Percentiles rank a stretch among this genome's conserved stretches.
Conservation (phyloP, 306 rosid genomes). For the Fragaria nilgerrensis region DNA sequence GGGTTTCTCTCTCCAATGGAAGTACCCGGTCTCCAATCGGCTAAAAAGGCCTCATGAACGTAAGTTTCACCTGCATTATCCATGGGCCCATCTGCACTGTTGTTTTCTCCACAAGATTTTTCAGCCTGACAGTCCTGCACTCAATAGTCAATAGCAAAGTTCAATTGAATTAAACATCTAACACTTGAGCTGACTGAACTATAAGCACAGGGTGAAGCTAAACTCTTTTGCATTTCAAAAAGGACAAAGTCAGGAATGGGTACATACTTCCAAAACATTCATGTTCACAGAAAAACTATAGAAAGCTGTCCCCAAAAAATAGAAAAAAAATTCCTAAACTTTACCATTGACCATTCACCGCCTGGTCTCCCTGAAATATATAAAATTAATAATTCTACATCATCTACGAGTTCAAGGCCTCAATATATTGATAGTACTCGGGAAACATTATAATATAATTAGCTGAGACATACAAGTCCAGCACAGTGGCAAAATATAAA, state of each 20-base stretch:
- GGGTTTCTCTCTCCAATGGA: constrained; percentile 48
- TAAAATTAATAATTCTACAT: background rate
- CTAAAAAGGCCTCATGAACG: constrained; percentile 78
- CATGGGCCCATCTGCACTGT: constrained; percentile 37
- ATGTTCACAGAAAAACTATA: background rate
- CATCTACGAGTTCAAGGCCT: background rate
- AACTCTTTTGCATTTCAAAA: background rate
- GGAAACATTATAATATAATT: background rate
- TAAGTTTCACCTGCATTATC: constrained; percentile 58
- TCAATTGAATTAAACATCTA: constrained; percentile 27
- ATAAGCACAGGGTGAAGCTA: constrained; percentile 4
- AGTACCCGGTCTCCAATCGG: constrained; percentile 82
- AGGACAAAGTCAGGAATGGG: background rate
- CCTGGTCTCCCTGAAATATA: background rate
- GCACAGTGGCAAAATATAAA: background rate
- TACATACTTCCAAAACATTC: background rate
- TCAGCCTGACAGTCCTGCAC: constrained; percentile 63
- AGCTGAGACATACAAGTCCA: background rate
- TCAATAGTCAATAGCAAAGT: constrained; percentile 25
- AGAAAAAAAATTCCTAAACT: background rate
- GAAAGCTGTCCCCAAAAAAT: background rate
- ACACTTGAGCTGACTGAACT: background rate
- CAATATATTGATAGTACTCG: background rate
- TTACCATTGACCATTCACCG: background rate
- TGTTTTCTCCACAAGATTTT: constrained; percentile 37